Base-by-base conservation (phyloP, 768 basidiomycete species). In the Nevesoporus exiguus region DNA sequence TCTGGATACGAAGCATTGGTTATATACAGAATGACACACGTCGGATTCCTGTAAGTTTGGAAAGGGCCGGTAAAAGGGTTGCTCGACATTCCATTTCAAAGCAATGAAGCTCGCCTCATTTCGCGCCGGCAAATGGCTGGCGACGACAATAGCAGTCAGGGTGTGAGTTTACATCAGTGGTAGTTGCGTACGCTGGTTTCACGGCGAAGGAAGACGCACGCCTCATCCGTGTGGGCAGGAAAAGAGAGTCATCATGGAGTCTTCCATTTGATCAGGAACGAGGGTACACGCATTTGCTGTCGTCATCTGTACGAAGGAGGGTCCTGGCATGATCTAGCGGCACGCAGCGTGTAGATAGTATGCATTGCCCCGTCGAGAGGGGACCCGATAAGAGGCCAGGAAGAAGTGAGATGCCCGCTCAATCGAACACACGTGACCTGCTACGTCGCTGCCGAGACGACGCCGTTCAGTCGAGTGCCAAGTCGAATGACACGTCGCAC, bases 21-120 rank as follows among this genome's bases (percentile, higher is more conserved):
- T 53, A 67, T 66, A 61, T 66, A 66, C 19, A n/a, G 6, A 25
- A 53, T 33, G 33, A 49, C 30, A 49, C 27, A 29, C 27, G 27
- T 5, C 27, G 27, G 27, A 29, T 37, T 15, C 33, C 17, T 34
- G 34, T 36, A 17, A n/a, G 31, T 34, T 36, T 43, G 25, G 33
- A 34, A 40, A 42, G 27, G 8, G 5, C 9, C 58, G 47, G 47
- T 31, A 52, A 37, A 57, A 27, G 57, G 51, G 42, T 56, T 10
- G 30, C n/a, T 45, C 33, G 36, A 34, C 29, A 19, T 54, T 55
- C n/a, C n/a, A n/a, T n/a, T 57, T 52, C 55, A 41, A 33, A 25
- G 50, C 47, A 30, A 53, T 29, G 45, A 44, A 21, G 50, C 24
- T 13, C 24, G 50, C 40, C 49, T 41, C 21, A 17, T 33, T 33